Conservation (phyloP, 768 basidiomycete genomes). For the Kwoniella sp. region DNA sequence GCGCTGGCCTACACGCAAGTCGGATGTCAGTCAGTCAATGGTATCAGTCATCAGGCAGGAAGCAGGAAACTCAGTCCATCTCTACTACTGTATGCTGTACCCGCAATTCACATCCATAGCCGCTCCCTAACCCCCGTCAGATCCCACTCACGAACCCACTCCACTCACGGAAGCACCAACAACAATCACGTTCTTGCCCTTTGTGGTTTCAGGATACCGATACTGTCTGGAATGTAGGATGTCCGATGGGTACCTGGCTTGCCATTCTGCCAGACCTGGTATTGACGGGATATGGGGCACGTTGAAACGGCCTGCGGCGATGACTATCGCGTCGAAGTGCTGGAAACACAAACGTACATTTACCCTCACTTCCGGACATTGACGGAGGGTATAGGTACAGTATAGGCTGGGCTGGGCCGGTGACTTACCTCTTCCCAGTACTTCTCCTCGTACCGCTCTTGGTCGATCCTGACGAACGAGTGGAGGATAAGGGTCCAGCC, state of each 20-base stretch:
- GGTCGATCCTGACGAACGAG: not conserved
- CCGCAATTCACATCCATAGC: no score
- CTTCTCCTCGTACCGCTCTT: slow-evolving; percentile 7
- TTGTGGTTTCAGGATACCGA: slow-evolving; percentile 1
- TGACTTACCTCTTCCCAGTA: slow-evolving; percentile 26
- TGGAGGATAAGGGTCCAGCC: slow-evolving; percentile 8
- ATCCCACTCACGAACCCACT: no score
- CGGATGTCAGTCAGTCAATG: no score
- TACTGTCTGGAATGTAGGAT: slow-evolving; percentile 29
- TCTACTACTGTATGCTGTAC: no score
- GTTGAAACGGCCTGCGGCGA: slow-evolving; percentile 47
- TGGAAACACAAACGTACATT: no score
- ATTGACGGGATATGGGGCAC: slow-evolving; percentile 49
- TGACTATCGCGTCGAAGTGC: slow-evolving; percentile 55
- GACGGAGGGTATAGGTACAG: no score
- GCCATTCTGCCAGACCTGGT: slow-evolving; percentile 57
- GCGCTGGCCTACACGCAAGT: slow-evolving; percentile 26
- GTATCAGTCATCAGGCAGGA: no score
- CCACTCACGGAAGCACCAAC: slow-evolving; percentile 59
- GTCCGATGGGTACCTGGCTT: slow-evolving; percentile 21
- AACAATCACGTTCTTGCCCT: slow-evolving; percentile 57
- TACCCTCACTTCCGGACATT: no score
- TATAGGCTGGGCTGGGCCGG: no score
- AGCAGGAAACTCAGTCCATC: no score
- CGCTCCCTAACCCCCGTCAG: no score